Base-by-base conservation (phyloP, 2,329 filamentous ascomycete genomes). In the Pseudocercospora vitis region DNA sequence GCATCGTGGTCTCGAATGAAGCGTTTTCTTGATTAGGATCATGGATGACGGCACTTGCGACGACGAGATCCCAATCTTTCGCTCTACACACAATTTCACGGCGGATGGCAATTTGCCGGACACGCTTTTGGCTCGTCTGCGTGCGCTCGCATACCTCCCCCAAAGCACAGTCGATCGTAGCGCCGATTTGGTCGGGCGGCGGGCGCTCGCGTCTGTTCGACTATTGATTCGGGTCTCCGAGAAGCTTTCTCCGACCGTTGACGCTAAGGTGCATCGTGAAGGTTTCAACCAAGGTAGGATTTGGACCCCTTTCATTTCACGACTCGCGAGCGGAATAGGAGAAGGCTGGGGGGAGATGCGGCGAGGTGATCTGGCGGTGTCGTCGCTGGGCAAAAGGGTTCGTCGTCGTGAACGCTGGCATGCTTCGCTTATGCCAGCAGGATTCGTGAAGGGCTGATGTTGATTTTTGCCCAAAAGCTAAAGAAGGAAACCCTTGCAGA, bases 211-310 rank as follows among this genome's bases (percentile, higher is more conserved):
- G 33, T 8, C 33, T n/a, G n/a, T n/a, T n/a, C n/a, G n/a, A n/a
- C 35, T 39, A 39, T 39, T 39, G 35, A 39, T 39, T 39, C 35
- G 35, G 35, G 16, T 39, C 35, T 39, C 35, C 35, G 21, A 39
- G 18, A 39, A 19, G 19, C n/a, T 39, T 39, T 21, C 26, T 29
- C 35, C 35, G 35, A 39, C 16, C 35, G 35, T 39, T 39, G 8
- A 18, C 35, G 35, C 35, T 39, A 39, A 19, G 14, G 21, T 39
- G 35, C 35, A 21, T 39, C n/a, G n/a, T 39, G 16, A 18, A 39
- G 16, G 18, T 39, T 39, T 39, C 35, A 39, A 39, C 35, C 5
- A 9, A 19, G 16, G n/a, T n/a, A n/a, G n/a, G n/a, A n/a, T n/a
- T n/a, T n/a, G 16, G 19, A 9, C 35, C 18, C 16, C 18, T 23